A percentile compares a stretch with the other conserved stretches of the same genome.
Conservation (phyloP, 2,329 filamentous ascomycete genomes). For the Epichloe bromicola region DNA sequence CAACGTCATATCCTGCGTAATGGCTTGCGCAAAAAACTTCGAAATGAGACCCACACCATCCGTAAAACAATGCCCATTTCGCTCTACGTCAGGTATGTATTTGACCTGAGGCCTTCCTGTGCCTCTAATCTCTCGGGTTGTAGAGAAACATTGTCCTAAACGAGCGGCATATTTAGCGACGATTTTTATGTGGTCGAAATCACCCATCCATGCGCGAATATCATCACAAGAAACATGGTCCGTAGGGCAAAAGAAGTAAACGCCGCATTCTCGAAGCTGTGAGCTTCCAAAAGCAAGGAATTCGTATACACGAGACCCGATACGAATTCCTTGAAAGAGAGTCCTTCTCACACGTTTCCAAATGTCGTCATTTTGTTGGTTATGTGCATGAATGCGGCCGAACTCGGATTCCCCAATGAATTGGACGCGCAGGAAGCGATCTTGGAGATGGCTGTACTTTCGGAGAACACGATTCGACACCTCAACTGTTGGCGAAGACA, state of each 20-base stretch:
- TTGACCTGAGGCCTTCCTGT: conserved; percentile 45
- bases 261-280: conserved; percentile 81
- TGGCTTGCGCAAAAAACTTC: conserved; percentile 58
- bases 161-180: conserved; percentile 86
- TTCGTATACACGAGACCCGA: conserved; percentile 72
- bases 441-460: conserved; percentile 51
- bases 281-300: conserved; percentile 95
- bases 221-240: conserved; percentile 53
- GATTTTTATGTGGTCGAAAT: conserved; percentile 66
- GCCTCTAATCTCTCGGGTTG: conserved; percentile 61
- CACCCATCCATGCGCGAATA: conserved; percentile 79
- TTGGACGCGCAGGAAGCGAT: conserved; percentile 78
- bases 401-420: conserved; percentile 69
- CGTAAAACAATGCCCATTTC: conserved; percentile 61
- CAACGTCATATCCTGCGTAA: conserved; percentile 56
- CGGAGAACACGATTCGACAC: conserved; percentile 79
- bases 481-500: conserved; percentile 66
- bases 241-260: conserved; percentile 79
- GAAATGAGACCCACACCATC: conserved; percentile 96
- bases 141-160: conserved; percentile 91
- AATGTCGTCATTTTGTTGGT: conserved; percentile 50
- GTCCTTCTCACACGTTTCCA: conserved; percentile 62
- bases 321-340: conserved; percentile 63
- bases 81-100: conserved; percentile 57
- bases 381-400: conserved; percentile 41